Conservation (phyloP, 768 basidiomycete species). For the Naganishia vaughanmartiniae region DNA sequence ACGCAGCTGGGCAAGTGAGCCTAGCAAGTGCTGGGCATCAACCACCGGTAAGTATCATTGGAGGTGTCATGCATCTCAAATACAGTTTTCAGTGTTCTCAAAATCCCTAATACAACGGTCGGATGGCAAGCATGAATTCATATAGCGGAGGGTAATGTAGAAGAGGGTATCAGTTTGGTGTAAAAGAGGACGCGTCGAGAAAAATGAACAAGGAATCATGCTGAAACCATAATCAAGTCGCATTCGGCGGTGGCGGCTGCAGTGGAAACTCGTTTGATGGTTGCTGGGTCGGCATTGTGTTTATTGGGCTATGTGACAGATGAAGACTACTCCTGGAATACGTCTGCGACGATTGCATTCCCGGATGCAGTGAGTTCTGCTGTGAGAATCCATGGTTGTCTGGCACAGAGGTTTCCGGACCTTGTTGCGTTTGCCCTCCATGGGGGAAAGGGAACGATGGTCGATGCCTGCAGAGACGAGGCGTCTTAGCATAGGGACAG, state of each 20-base stretch:
- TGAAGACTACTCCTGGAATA: slow-evolving; percentile 9
- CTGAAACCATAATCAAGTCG: not conserved
- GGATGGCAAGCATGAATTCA: not conserved
- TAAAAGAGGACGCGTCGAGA: not conserved
- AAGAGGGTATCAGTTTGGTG: too few relatives aligned
- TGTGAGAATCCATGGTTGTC: not conserved
- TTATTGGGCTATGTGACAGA: slow-evolving; percentile 1
- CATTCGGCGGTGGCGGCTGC: not conserved
- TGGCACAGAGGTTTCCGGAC: not conserved
- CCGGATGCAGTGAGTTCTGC: slow-evolving; percentile 9
- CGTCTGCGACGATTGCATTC: not conserved
- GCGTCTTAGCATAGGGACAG: slow-evolving; percentile 2
- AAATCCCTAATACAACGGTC: not conserved
- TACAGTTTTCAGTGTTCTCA: not conserved
- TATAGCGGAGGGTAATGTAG: not conserved
- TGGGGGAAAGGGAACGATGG: slow-evolving; percentile 50
- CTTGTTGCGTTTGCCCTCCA: slow-evolving; percentile 3
- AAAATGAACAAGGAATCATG: not conserved
- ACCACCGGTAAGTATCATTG: not conserved
- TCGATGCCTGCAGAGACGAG: slow-evolving; percentile 40
- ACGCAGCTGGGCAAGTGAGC: too few relatives aligned
- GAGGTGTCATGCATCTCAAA: not conserved
- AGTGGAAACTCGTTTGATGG: not conserved
- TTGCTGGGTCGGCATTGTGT: not conserved
- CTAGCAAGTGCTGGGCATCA: too few relatives aligned